Percentiles rank a stretch among this genome's conserved stretches.
phyloP scores from a whole-genome alignment of 2,329 filamentous ascomycete species.

The Claviceps arundinis region DNA sequence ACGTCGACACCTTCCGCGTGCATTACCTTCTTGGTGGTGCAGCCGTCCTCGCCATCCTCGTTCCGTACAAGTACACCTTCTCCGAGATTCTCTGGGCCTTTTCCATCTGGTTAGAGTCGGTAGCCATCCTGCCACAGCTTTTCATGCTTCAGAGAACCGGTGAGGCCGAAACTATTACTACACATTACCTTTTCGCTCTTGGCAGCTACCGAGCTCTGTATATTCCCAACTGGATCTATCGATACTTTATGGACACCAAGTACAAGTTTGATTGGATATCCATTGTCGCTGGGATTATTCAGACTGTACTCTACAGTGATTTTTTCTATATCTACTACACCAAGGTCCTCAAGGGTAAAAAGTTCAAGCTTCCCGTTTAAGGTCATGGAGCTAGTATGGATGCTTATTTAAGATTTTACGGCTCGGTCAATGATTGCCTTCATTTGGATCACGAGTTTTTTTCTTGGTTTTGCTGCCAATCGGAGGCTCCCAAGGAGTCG shows the following conservation, averaged over 20 bases:
- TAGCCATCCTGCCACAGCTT: slow-evolving; percentile 91
- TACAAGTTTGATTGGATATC: slow-evolving; percentile 75
- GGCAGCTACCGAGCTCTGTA: slow-evolving; percentile 87
- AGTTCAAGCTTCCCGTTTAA: slow-evolving; percentile 75
- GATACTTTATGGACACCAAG: slow-evolving; percentile 62
- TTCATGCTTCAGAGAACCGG: slow-evolving; percentile 98
- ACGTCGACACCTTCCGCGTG: slow-evolving; percentile 93
- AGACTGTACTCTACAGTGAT: slow-evolving; percentile 93
- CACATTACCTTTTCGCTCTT: slow-evolving; percentile 90
- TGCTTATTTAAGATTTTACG: background rate
- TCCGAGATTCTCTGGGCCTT: slow-evolving; percentile 94
- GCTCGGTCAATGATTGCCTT: background rate
- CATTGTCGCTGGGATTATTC: slow-evolving; percentile 76
- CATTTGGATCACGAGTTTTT: background rate
- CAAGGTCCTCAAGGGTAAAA: slow-evolving; percentile 82
- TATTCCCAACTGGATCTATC: slow-evolving; percentile 97
- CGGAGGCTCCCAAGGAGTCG: background rate
- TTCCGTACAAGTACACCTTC: slow-evolving; percentile 72
- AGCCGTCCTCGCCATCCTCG: slow-evolving; percentile 62
- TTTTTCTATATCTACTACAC: slow-evolving; percentile 99
- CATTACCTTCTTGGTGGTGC: slow-evolving; percentile 83
- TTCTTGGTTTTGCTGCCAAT: background rate
- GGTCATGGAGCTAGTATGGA: background rate
- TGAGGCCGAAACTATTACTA: slow-evolving; percentile 98
- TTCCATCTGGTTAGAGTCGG: slow-evolving; percentile 93